Evolutionary conservation across 2,329 filamentous ascomycete species (phyloP).

Genomic region (Fusarium sulawesiense): DNA sequence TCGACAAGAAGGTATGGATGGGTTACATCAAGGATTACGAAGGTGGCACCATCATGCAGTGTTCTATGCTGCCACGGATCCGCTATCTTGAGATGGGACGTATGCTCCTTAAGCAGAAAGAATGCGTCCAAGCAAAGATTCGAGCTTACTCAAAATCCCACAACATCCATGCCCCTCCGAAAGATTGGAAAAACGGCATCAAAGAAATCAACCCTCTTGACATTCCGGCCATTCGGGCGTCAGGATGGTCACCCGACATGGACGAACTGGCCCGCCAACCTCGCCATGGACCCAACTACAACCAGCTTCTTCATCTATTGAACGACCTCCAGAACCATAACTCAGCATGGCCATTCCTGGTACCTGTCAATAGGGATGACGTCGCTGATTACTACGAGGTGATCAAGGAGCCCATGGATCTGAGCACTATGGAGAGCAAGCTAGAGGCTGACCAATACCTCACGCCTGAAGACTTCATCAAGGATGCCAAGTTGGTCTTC

Average conservation of each 20-base stretch:
- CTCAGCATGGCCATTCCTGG: conserved; percentile 92
- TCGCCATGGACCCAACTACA: conserved; percentile 95
- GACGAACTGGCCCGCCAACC: conserved; percentile 95
- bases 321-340: conserved; percentile 96
- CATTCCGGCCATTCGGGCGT: conserved; percentile 88
- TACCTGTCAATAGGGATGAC: conserved; percentile 94
- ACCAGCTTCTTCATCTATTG: conserved; percentile 89
- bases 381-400: conserved; percentile 99
- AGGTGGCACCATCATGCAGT: conserved; percentile 99
- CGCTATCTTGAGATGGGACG: conserved; percentile 92
- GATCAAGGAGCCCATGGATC: conserved; percentile 97
- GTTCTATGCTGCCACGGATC: conserved; percentile 93
- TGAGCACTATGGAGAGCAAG: conserved; percentile 94
- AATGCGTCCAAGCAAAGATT: conserved; percentile 94
- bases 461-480: conserved; percentile 91
- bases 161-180: conserved; percentile 84
- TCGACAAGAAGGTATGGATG: conserved; percentile 94
- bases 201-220: conserved; percentile 83
- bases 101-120: conserved; percentile 98
- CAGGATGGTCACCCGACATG: conserved; percentile 98
- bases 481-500: conserved; percentile 89
- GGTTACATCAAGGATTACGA: conserved; percentile 99
- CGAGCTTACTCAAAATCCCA: conserved; percentile 90
- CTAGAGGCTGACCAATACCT: conserved; percentile 93
- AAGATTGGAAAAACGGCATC: conserved; percentile 83